phyloP scores from a whole-genome alignment of 306 rosid species.

The Quercus mongolica region DNA sequence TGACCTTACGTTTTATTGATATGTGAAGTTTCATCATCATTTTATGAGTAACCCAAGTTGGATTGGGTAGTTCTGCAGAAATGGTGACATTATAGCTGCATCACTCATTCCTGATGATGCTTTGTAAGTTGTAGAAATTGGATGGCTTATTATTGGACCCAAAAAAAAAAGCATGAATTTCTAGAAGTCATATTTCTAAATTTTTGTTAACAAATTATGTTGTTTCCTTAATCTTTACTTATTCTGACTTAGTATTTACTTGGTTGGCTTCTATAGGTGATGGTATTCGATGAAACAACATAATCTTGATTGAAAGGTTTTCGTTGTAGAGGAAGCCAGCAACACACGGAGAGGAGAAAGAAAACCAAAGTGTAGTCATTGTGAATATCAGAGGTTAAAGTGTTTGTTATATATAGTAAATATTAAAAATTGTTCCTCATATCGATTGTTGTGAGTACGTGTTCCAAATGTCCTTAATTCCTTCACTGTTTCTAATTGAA shows the following conservation, averaged over 20 bases:
- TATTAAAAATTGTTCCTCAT: constrained; percentile 29
- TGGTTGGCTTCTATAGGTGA: constrained; percentile 46
- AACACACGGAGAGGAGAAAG: constrained; percentile 23
- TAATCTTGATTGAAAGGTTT: constrained; percentile 37
- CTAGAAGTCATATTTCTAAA: not conserved
- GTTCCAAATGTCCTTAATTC: constrained; percentile 9
- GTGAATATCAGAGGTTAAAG: constrained; percentile 50
- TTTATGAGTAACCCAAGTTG: not conserved
- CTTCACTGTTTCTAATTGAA: not conserved
- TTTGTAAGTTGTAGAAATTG: not conserved
- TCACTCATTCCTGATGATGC: not conserved
- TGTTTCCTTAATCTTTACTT: not conserved
- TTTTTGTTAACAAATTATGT: not conserved
- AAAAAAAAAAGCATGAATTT: not conserved
- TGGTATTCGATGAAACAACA: constrained; percentile 84
- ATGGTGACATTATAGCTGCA: not conserved
- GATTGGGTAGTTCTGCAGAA: not conserved
- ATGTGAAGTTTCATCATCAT: not conserved
- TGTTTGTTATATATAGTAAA: constrained; percentile 43
- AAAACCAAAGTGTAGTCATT: constrained; percentile 28
- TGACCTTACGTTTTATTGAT: not conserved
- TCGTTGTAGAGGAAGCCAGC: constrained; percentile 55
- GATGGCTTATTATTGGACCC: not conserved
- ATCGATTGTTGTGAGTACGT: constrained; percentile 34
- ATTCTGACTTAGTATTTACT: not conserved